Percentiles rank a stretch among this genome's conserved stretches.
phyloP scores from a whole-genome alignment of 331 rosid species.

The Dryas integrifolia region DNA sequence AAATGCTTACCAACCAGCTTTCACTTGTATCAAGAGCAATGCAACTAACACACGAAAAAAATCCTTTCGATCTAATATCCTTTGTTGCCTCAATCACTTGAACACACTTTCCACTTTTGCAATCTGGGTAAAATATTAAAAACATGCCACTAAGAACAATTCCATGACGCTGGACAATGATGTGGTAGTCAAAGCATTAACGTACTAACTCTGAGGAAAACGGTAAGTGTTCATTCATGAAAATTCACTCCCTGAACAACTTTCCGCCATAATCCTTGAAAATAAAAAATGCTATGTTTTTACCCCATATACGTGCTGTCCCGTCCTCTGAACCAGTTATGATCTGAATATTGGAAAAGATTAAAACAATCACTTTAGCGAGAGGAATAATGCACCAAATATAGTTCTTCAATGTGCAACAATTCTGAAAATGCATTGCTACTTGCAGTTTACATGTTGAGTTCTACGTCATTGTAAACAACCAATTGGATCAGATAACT shows the following conservation, averaged over 20 bases:
- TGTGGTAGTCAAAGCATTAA: conserved; percentile 1
- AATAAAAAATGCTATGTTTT: conserved; percentile 9
- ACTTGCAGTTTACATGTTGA: not conserved
- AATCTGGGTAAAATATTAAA: conserved; percentile 51
- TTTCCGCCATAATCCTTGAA: conserved; percentile 15
- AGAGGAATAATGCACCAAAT: conserved; percentile 23
- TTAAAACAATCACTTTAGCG: conserved; percentile 10
- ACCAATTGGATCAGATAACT: too few relatives aligned
- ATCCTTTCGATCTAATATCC: conserved; percentile 55
- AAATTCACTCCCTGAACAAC: conserved; percentile 1
- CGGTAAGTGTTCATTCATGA: conserved; percentile 3
- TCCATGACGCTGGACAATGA: not conserved
- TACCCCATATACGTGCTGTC: conserved; percentile 88
- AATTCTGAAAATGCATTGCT: not conserved
- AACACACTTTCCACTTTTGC: conserved; percentile 79
- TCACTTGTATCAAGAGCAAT: conserved; percentile 82
- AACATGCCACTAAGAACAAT: conserved; percentile 28
- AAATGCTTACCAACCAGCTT: conserved; percentile 87
- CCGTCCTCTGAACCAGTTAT: conserved; percentile 98
- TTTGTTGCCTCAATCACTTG: conserved; percentile 62
- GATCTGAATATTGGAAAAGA: conserved; percentile 49
- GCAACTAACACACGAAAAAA: conserved; percentile 58
- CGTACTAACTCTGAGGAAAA: conserved; percentile 10
- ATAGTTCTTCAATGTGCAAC: not conserved
- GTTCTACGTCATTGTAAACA: not conserved